phyloP scores from a whole-genome alignment of 1,284 basidiomycete species.

The Phellopilus nigrolimitatus region DNA sequence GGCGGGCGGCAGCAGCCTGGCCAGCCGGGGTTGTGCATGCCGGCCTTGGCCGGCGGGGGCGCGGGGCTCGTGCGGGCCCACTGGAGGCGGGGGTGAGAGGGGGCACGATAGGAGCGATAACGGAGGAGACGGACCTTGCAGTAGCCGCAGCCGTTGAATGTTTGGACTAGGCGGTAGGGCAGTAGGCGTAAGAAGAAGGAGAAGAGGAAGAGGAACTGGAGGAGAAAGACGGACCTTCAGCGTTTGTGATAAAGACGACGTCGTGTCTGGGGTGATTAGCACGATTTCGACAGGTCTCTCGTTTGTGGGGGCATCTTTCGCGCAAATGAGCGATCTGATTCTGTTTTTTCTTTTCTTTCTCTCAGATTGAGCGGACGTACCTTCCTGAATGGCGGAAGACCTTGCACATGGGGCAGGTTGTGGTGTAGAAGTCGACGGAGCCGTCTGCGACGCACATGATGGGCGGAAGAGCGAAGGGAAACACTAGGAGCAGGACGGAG shows the following conservation, averaged over 20 bases:
- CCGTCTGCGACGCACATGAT: slow-evolving; percentile 68
- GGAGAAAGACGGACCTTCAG: slow-evolving; percentile 55
- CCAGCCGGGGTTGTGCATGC: slow-evolving; percentile 70
- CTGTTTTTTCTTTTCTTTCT: no score
- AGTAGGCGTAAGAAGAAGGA: not conserved
- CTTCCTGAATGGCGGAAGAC: slow-evolving; percentile 40
- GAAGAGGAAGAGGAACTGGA: not conserved
- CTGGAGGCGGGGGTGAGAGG: slow-evolving; percentile 36
- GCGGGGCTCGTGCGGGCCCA: slow-evolving; percentile 61
- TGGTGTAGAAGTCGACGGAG: slow-evolving; percentile 58
- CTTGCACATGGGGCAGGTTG: slow-evolving; percentile 76
- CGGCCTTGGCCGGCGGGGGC: slow-evolving; percentile 38
- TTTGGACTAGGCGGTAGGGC: slow-evolving; percentile 59
- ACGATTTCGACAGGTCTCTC: slow-evolving; percentile 69
- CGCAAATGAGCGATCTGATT: no score
- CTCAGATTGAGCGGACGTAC: slow-evolving; percentile 14
- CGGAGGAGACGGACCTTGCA: slow-evolving; percentile 59
- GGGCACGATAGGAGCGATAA: slow-evolving; percentile 26
- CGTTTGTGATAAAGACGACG: slow-evolving; percentile 72
- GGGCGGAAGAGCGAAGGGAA: slow-evolving; percentile 2
- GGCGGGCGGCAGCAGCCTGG: slow-evolving; percentile 80
- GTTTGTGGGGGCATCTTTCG: slow-evolving; percentile 65
- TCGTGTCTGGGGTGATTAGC: slow-evolving; percentile 66
- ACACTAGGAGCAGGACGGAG: slow-evolving; percentile 21
- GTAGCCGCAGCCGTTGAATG: slow-evolving; percentile 79